These are phyloP conservation scores for Neofusicoccum sp. DNA, from an alignment of 2,329 filamentous ascomycete species.

Conservation along the genomic window DNA sequence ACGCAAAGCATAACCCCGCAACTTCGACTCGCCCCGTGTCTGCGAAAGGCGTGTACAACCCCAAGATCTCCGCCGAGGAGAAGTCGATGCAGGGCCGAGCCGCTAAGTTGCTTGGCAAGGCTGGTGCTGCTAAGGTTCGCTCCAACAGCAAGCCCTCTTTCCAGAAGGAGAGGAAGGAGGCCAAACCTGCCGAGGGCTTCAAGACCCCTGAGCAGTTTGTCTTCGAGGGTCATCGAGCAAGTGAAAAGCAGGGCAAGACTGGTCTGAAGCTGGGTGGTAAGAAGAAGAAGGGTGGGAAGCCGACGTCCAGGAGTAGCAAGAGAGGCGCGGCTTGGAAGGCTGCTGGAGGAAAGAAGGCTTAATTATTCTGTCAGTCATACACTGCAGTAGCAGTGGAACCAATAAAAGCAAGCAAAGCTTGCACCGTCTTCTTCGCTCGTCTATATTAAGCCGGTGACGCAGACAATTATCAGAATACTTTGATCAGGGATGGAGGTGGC, in stretches of 20 bases:
- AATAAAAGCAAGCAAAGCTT: too few relatives aligned
- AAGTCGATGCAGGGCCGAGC: slow-evolving; percentile 72
- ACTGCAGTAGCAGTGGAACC: too few relatives aligned
- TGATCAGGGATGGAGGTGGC: too few relatives aligned
- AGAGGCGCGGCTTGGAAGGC: slow-evolving; percentile 48
- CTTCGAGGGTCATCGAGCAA: slow-evolving; percentile 80
- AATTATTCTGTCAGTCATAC: background rate
- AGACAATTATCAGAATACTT: too few relatives aligned
- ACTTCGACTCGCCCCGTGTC: slow-evolving; percentile 27
- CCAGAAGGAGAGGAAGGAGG: slow-evolving; percentile 10
- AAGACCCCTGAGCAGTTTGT: slow-evolving; percentile 68
- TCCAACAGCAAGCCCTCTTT: background rate
- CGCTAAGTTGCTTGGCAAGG: slow-evolving; percentile 69
- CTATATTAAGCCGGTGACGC: too few relatives aligned
- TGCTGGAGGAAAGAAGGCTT: slow-evolving; percentile 32
- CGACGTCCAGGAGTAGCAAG: slow-evolving; percentile 43
- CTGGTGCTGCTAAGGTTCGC: slow-evolving; percentile 54
- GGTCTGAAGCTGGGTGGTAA: slow-evolving; percentile 59
- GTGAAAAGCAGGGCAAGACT: slow-evolving; percentile 61
- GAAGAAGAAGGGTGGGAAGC: slow-evolving; percentile 35
- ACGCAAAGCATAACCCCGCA: slow-evolving; percentile 29
- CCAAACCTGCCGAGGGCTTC: slow-evolving; percentile 31
- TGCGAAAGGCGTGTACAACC: slow-evolving; percentile 57
- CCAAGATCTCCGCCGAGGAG: slow-evolving; percentile 68
- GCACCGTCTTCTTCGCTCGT: too few relatives aligned